Evolutionary conservation across 805 yeast genomes (phyloP).

Genomic region (Saccharomycopsis fibuligera): DNA sequence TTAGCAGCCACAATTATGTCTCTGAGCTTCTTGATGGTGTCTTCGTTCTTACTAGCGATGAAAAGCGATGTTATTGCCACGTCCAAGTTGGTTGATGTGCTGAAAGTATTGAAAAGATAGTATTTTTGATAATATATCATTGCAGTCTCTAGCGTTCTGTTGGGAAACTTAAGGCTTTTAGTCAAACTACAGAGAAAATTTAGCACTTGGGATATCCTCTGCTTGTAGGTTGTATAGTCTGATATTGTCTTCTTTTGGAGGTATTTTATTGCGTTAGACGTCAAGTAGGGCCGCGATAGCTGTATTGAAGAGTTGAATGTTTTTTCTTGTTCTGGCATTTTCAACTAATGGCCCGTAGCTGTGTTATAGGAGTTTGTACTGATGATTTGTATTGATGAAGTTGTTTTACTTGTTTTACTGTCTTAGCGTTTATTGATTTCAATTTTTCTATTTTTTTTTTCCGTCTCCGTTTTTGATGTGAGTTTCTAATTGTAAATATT

Average conservation of each 20-base stretch:
- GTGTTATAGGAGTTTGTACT: no score
- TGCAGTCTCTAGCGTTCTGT: slow-evolving; percentile 61
- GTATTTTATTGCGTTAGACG: slow-evolving; percentile 44
- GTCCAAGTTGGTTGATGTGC: slow-evolving; percentile 46
- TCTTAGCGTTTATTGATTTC: neutral
- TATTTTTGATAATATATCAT: slow-evolving; percentile 69
- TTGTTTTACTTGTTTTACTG: no score
- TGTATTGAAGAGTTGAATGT: slow-evolving; percentile 26
- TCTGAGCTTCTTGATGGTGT: slow-evolving; percentile 68
- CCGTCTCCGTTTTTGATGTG: no score
- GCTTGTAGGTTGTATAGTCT: slow-evolving; percentile 43
- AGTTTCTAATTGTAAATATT: no score
- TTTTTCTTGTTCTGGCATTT: neutral
- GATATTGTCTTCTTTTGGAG: slow-evolving; percentile 48
- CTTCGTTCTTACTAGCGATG: slow-evolving; percentile 73
- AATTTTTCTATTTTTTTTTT: neutral
- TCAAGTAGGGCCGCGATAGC: slow-evolving; percentile 56
- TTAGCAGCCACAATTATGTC: slow-evolving; percentile 52
- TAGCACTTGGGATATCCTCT: slow-evolving; percentile 47
- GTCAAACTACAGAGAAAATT: slow-evolving; percentile 49
- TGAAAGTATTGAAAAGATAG: slow-evolving; percentile 58
- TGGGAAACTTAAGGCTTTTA: slow-evolving; percentile 55
- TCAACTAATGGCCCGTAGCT: no score
- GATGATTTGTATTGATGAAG: no score
- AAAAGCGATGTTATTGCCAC: slow-evolving; percentile 66